Conservation (phyloP, 768 basidiomycete species). For the Mycena metata region DNA sequence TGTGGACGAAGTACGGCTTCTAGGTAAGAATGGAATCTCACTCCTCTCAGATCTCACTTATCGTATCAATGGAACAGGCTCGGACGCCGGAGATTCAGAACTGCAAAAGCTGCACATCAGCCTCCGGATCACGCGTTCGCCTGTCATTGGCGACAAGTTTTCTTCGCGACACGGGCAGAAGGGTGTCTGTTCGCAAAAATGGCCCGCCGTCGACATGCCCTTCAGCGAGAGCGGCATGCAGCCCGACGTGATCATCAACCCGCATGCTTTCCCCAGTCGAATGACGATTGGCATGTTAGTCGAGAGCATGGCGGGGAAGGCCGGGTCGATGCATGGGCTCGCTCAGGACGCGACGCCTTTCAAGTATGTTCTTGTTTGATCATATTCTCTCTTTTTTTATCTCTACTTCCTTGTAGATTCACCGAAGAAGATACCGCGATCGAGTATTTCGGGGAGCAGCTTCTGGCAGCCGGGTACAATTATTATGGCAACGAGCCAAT, state of each 20-base stretch:
- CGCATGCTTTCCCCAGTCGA: conserved; percentile 98
- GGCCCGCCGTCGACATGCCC: conserved; percentile 98
- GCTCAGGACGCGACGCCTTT: conserved; percentile 99
- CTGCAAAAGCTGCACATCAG: conserved; percentile 95
- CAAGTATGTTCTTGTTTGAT: conserved; percentile 68
- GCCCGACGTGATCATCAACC: conserved; percentile 99
- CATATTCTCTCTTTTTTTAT: conserved; percentile 13
- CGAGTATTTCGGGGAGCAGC: conserved; percentile 97
- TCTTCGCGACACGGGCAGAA: conserved; percentile 99
- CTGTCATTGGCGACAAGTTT: conserved; percentile 99
- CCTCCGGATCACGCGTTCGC: conserved; percentile 91
- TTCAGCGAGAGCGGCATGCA: conserved; percentile 99
- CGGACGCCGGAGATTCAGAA: conserved; percentile 89
- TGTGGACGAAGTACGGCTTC: conserved; percentile 90
- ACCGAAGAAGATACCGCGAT: conserved; percentile 97
- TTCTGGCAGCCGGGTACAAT: conserved; percentile 94
- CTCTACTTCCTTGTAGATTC: too few relatives aligned
- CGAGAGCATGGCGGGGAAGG: conserved; percentile 99
- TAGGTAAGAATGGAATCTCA: conserved; percentile 67
- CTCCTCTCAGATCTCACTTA: not conserved
- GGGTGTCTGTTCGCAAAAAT: conserved; percentile 99
- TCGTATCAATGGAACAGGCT: conserved; percentile 61
- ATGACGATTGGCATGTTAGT: conserved; percentile 99
- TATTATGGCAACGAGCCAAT: conserved; percentile 99
- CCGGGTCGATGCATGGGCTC: conserved; percentile 97